Conservation (phyloP, 306 rosid species). For the Castanospermum australe region DNA sequence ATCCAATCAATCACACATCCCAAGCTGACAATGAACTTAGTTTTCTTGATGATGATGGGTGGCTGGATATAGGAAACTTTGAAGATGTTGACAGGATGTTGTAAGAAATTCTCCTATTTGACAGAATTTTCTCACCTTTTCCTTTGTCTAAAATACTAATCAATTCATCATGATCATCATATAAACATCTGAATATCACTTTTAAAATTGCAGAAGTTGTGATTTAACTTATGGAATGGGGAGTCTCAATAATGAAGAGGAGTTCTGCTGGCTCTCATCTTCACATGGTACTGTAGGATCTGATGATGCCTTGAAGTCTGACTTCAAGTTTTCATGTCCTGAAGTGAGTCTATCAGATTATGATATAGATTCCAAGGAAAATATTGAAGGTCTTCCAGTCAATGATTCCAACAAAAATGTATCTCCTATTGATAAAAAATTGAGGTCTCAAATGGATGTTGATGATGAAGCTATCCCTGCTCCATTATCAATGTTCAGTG, state of each 20-base stretch:
- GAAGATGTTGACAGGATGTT: conserved; percentile 90
- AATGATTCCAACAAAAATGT: conserved; percentile 33
- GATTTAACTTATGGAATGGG: conserved; percentile 70
- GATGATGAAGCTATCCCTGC: conserved; percentile 34
- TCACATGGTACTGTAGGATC: conserved; percentile 57
- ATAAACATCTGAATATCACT: not conserved
- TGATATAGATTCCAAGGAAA: conserved; percentile 37
- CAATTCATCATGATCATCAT: conserved; percentile 4
- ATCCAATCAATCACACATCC: conserved; percentile 51
- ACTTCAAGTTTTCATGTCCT: conserved; percentile 47
- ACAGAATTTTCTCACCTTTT: conserved; percentile 1
- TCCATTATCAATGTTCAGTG: conserved; percentile 38
- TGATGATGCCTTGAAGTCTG: conserved; percentile 61
- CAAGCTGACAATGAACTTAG: conserved; percentile 67
- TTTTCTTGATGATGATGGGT: conserved; percentile 72
- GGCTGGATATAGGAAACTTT: conserved; percentile 79
- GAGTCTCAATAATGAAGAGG: conserved; percentile 65
- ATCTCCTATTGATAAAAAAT: conserved; percentile 26
- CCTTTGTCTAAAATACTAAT: conserved; percentile 9
- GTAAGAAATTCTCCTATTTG: conserved; percentile 24
- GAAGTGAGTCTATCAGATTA: conserved; percentile 48
- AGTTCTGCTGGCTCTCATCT: conserved; percentile 68
- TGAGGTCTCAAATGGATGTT: conserved; percentile 34
- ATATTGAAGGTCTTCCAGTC: conserved; percentile 30
- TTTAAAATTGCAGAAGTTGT: conserved; percentile 58